Conservation (phyloP, 163 green algal species). For the Scenedesmus sp. region DNA sequence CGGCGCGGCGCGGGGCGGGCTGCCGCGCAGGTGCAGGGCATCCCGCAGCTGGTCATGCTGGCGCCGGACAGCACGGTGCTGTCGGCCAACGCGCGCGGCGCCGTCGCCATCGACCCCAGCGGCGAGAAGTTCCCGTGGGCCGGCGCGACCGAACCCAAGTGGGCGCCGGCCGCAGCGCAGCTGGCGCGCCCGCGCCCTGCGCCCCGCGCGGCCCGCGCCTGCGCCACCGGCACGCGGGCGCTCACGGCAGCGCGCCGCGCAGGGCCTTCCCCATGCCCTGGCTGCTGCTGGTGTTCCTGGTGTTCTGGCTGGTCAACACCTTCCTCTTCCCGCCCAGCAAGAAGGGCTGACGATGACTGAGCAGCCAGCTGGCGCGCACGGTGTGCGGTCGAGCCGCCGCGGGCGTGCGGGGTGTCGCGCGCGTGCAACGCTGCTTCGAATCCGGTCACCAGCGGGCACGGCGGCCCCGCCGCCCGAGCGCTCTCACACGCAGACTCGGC, state of each 20-base stretch:
- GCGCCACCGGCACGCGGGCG: too few species aligned
- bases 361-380: too few species aligned
- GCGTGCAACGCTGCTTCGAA: too few species aligned
- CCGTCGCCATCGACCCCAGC: constrained; percentile 41
- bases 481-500: too few species aligned
- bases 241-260: too few species aligned
- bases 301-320: constrained; percentile 38
- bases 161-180: neutral
- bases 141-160: constrained; percentile 29
- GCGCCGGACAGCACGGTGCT: constrained; percentile 50
- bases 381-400: too few species aligned
- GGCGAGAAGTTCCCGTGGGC: constrained; percentile 54
- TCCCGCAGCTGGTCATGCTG: constrained; percentile 57
- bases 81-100: constrained; percentile 42
- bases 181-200: too few species aligned
- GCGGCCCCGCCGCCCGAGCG: too few species aligned
- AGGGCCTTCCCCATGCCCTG: constrained; percentile 31
- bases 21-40: constrained; percentile 51
- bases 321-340: constrained; percentile 40
- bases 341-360: neutral
- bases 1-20: too few species aligned
- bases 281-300: constrained; percentile 39
- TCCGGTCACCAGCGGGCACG: too few species aligned
- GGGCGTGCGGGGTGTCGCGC: too few species aligned
- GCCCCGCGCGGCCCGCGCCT: too few species aligned